Evolutionary conservation across 2,329 filamentous ascomycete species (phyloP).

Genomic region (Pseudocercospora fuligena): DNA sequence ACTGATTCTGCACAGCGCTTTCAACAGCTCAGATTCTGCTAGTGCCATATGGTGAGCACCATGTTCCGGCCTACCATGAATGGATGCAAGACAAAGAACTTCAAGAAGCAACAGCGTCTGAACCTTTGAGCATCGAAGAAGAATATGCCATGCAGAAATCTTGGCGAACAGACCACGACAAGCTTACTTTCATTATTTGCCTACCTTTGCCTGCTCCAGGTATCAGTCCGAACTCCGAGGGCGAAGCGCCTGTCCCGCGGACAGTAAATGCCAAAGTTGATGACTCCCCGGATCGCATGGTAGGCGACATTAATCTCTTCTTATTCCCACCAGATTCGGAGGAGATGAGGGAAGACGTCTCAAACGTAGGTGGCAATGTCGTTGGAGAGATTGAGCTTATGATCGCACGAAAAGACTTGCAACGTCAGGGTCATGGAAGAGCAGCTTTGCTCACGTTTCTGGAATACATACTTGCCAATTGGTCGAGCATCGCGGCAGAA

Average conservation of each 20-base stretch:
- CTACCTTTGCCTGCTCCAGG: slow-evolving; percentile 40
- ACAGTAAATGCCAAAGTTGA: slow-evolving; percentile 45
- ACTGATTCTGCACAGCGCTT: slow-evolving; percentile 26
- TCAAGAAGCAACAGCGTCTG: slow-evolving; percentile 83
- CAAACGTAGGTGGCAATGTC: slow-evolving; percentile 38
- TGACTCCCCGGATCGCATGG: slow-evolving; percentile 59
- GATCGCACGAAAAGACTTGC: slow-evolving; percentile 67
- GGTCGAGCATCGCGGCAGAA: slow-evolving; percentile 52
- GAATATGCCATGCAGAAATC: slow-evolving; percentile 90
- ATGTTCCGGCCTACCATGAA: slow-evolving; percentile 80
- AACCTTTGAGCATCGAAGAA: slow-evolving; percentile 76
- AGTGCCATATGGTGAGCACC: slow-evolving; percentile 80
- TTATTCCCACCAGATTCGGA: slow-evolving; percentile 62
- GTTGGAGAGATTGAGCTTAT: slow-evolving; percentile 85
- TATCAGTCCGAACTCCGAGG: not conserved
- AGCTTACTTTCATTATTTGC: slow-evolving; percentile 90
- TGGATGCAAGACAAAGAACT: slow-evolving; percentile 93
- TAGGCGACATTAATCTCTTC: slow-evolving; percentile 68
- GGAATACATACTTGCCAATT: slow-evolving; percentile 65
- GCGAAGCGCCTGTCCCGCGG: not conserved
- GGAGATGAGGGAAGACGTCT: slow-evolving; percentile 48
- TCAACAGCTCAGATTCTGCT: slow-evolving; percentile 69
- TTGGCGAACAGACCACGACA: slow-evolving; percentile 82
- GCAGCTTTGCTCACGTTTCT: slow-evolving; percentile 71
- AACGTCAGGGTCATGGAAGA: slow-evolving; percentile 68